Base-by-base conservation (phyloP, 164 flowering plant genomes). In the Liquidambar formosana region DNA sequence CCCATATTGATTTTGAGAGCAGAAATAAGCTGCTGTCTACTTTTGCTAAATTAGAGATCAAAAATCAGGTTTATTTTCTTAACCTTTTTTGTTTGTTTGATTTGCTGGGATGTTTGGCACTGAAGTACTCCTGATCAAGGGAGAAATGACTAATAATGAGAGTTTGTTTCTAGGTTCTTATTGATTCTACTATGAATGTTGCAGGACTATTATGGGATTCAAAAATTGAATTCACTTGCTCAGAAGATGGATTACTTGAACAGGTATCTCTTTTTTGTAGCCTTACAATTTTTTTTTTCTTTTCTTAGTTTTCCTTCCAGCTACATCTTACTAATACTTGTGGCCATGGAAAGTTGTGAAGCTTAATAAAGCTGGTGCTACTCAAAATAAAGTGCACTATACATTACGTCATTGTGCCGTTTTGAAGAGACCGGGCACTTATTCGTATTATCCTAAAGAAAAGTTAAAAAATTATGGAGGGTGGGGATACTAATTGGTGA, bases 1-100 rank as follows among this genome's bases (percentile, higher is more conserved):
- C 93, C 51, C 86, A 67, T 56, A 83, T 94, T 58, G 90, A 91
- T 73, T 71, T 57, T 23, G 72, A 71, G 8, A 79, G n/a, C 59
- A 83, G 83, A 72, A 71, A 72, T 13, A 82, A 74, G 69, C 77
- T 94, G 66, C 73, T 94, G n/a, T 65, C 71, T 67, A 69, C 74
- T 66, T 71, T 94, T 61, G 56, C 70, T 26, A 86, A 85, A 73
- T 67, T 92, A 51, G 89, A 86, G 76, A 70, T 70, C 65, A 79
- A 73, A 79, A 49, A 59, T n/a, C 57, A 63, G 71, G 67, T 73
- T 56, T 21, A 28, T 46, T 59, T 19, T 57, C 64, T 14, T 41
- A 27, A 14, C 27, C 25, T 28, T 19, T 33, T 33, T 33, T 33
- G 6, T 33, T 2, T 33, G 41, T 33, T 33, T 6, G 6, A 33